Evolutionary conservation across 805 yeast species (phyloP).

Genomic region (Saccharomycopsis sp.): DNA sequence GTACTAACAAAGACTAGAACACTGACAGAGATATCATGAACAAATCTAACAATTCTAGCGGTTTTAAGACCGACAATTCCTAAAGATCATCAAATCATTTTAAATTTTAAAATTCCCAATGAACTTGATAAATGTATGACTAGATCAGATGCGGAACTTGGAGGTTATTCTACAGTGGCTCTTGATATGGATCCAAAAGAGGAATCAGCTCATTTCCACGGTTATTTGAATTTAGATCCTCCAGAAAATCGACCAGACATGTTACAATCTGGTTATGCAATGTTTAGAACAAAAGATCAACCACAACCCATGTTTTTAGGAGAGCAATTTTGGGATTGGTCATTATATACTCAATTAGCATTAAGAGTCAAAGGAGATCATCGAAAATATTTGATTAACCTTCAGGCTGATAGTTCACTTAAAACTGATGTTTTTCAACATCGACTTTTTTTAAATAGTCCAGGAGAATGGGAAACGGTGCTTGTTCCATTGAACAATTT

Average conservation of each 20-base stretch:
- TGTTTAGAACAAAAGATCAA: constrained; percentile 72
- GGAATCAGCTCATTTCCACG: constrained; percentile 55
- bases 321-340: constrained; percentile 55
- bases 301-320: constrained; percentile 31
- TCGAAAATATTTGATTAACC: constrained; percentile 66
- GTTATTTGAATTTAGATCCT: constrained; percentile 55
- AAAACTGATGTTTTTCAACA: constrained; percentile 78
- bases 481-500: constrained; percentile 68
- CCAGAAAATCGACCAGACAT: constrained; percentile 59
- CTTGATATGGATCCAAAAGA: constrained; percentile 31
- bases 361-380: constrained; percentile 64
- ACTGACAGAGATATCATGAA: no score
- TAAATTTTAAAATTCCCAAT: constrained; percentile 47
- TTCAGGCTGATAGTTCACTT: constrained; percentile 72
- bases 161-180: constrained; percentile 65
- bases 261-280: constrained; percentile 59
- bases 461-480: constrained; percentile 79
- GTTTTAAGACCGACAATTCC: no score
- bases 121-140: constrained; percentile 42
- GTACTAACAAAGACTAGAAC: no score
- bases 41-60: no score
- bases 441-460: constrained; percentile 56
- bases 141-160: constrained; percentile 64
- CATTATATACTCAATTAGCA: constrained; percentile 48
- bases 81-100: constrained; percentile 30